These are phyloP conservation scores for Martensiomyces pterosporus DNA, from an alignment of 192 early-diverging fungal genomes.

Conservation along the genomic window DNA sequence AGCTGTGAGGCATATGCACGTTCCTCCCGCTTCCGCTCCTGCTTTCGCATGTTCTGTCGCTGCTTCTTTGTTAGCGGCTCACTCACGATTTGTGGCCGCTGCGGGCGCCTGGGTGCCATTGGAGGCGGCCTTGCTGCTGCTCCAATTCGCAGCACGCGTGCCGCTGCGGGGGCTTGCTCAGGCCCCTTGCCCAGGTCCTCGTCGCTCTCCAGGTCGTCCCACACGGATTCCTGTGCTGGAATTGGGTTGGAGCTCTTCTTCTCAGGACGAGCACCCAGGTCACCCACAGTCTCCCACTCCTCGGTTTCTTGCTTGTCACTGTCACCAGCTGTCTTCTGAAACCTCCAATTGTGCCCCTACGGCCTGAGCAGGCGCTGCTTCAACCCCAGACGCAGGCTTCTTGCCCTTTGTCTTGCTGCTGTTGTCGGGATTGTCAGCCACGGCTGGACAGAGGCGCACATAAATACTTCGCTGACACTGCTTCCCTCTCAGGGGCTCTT, in stretches of 20 bases:
- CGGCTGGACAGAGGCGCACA: no score
- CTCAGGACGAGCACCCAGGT: conserved; percentile 4
- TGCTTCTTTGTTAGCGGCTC: conserved; percentile 59
- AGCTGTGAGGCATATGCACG: conserved; percentile 46
- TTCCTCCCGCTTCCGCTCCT: conserved; percentile 54
- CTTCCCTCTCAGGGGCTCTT: no score
- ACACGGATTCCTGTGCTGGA: conserved; percentile 24
- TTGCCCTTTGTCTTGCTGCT: no score
- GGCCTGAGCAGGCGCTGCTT: no score
- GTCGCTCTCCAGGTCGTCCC: conserved; percentile 16
- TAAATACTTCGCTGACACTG: no score
- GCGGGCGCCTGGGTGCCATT: conserved; percentile 4
- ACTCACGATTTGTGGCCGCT: conserved; percentile 8
- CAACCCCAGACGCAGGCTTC: no score
- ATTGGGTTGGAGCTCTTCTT: conserved; percentile 8
- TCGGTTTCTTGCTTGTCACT: no score
- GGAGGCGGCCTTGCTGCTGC: conserved; percentile 23
- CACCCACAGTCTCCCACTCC: conserved; percentile 23
- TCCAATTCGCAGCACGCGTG: conserved; percentile 34
- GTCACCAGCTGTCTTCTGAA: no score
- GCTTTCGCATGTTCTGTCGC: conserved; percentile 56
- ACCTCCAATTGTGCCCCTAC: no score
- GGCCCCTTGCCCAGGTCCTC: conserved; percentile 14
- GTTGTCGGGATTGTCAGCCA: no score
- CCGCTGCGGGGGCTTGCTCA: not conserved